Evolutionary conservation across 768 basidiomycete genomes (phyloP).

Genomic region (Amanita rimosa): DNA sequence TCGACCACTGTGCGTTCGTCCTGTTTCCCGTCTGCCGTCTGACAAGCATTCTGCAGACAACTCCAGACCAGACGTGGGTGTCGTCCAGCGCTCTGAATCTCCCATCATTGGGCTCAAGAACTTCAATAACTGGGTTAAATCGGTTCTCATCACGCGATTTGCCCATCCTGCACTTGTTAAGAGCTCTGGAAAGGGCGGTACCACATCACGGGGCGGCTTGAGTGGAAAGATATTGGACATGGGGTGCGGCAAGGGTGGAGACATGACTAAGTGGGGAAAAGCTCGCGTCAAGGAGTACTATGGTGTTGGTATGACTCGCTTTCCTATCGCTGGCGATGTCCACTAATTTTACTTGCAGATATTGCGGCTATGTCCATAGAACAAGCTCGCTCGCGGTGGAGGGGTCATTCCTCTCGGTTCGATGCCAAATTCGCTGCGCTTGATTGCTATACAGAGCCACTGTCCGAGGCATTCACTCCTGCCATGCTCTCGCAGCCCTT

Average conservation of each 20-base stretch:
- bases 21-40: conserved; percentile 1
- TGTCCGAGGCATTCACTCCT: conserved; percentile 59
- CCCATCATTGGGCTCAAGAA: conserved; percentile 95
- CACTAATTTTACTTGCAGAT: conserved; percentile 35
- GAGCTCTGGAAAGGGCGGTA: conserved; percentile 17
- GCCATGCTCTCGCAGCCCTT: conserved; percentile 57
- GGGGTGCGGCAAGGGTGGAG: conserved; percentile 98
- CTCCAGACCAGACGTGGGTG: conserved; percentile 82
- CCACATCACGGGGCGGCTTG: conserved; percentile 18
- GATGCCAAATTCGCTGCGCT: conserved; percentile 74
- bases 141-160: conserved; percentile 87
- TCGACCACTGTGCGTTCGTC: conserved; percentile 61
- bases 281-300: conserved; percentile 72
- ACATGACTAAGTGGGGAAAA: conserved; percentile 91
- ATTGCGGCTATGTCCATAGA: conserved; percentile 82
- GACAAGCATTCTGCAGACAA: conserved; percentile 51
- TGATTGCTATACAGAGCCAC: conserved; percentile 76
- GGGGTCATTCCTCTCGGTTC: conserved; percentile 44
- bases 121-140: conserved; percentile 99
- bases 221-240: conserved; percentile 84
- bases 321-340: neutral
- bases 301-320: conserved; percentile 52
- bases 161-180: conserved; percentile 57
- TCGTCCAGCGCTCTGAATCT: conserved; percentile 72
- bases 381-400: conserved; percentile 75